Conservation (phyloP, 495 filamentous ascomycete species). For the Aspergillus diversus region DNA sequence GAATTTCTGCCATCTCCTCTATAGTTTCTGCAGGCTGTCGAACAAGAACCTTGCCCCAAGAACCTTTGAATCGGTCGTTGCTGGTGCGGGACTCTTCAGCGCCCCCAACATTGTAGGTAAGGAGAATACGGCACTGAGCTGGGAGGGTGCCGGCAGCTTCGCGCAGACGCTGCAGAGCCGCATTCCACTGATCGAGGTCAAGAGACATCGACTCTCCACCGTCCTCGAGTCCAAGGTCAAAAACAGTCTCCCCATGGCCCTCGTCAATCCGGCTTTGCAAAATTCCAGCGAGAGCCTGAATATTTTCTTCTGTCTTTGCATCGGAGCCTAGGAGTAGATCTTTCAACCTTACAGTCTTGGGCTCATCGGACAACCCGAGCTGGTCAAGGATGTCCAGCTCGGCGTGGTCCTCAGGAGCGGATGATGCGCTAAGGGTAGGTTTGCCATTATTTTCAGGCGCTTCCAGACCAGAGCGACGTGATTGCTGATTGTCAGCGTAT, state of each 20-base stretch:
- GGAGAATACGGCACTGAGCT: conserved; percentile 76
- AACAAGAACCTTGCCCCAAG: conserved; percentile 82
- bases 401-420: conserved; percentile 70
- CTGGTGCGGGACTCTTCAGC: conserved; percentile 65
- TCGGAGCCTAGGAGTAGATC: conserved; percentile 70
- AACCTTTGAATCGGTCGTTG: conserved; percentile 67
- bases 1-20: conserved; percentile 91
- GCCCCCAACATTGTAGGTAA: conserved; percentile 90
- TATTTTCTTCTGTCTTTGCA: conserved; percentile 61
- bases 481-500: conserved; percentile 94
- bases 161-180: conserved; percentile 69
- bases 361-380: conserved; percentile 77
- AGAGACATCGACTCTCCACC: conserved; percentile 91
- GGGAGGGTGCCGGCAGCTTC: conserved; percentile 65
- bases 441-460: conserved; percentile 50
- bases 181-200: conserved; percentile 75
- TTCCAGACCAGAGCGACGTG: conserved; percentile 55
- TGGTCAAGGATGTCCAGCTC: conserved; percentile 93
- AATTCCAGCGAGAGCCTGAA: conserved; percentile 62
- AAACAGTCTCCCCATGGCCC: conserved; percentile 87
- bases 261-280: conserved; percentile 74
- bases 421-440: conserved; percentile 43
- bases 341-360: conserved; percentile 69
- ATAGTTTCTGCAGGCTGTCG: conserved; percentile 71
- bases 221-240: conserved; percentile 91